Conservation (phyloP, 352 stramenopile genomes). For the Pythium brachiatum region DNA sequence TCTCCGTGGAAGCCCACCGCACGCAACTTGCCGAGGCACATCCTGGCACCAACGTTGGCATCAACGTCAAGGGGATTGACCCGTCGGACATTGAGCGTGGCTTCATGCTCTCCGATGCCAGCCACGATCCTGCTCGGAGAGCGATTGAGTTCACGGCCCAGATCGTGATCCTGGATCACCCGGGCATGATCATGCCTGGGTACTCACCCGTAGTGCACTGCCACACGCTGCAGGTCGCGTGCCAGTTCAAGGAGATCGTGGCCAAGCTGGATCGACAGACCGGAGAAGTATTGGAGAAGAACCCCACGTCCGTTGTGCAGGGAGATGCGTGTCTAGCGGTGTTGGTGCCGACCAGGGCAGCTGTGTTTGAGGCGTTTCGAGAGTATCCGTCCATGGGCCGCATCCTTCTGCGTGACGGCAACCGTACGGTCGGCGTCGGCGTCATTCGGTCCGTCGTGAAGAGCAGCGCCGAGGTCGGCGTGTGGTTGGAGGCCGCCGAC, state of each 20-base stretch:
- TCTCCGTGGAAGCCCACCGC: conserved; percentile 97
- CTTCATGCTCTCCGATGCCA: conserved; percentile 92
- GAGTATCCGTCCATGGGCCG: conserved; percentile 96
- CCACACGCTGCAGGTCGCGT: conserved; percentile 96
- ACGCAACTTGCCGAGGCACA: conserved; percentile 89
- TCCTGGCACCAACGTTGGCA: conserved; percentile 96
- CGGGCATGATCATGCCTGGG: conserved; percentile 89
- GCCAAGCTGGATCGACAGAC: conserved; percentile 97
- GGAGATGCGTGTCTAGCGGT: conserved; percentile 96
- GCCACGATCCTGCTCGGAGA: conserved; percentile 88
- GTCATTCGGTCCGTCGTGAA: conserved; percentile 90
- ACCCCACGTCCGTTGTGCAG: conserved; percentile 94
- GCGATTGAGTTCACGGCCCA: conserved; percentile 92
- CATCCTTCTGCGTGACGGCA: conserved; percentile 93
- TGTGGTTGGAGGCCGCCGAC: too few relatives aligned
- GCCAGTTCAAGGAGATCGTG: conserved; percentile 93
- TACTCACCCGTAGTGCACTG: conserved; percentile 97
- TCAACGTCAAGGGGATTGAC: conserved; percentile 97
- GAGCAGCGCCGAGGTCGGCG: too few relatives aligned
- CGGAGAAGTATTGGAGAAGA: conserved; percentile 93
- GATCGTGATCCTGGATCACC: conserved; percentile 97
- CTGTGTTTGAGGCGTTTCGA: conserved; percentile 96
- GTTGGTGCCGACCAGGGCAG: conserved; percentile 91
- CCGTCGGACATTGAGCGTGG: conserved; percentile 94
- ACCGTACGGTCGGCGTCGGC: conserved; percentile 91